Evolutionary conservation across 1,284 basidiomycete species (phyloP), one percentile per base, ranked within the genome.

Genomic region (Austroboletus novae-zelandiae): DNA sequence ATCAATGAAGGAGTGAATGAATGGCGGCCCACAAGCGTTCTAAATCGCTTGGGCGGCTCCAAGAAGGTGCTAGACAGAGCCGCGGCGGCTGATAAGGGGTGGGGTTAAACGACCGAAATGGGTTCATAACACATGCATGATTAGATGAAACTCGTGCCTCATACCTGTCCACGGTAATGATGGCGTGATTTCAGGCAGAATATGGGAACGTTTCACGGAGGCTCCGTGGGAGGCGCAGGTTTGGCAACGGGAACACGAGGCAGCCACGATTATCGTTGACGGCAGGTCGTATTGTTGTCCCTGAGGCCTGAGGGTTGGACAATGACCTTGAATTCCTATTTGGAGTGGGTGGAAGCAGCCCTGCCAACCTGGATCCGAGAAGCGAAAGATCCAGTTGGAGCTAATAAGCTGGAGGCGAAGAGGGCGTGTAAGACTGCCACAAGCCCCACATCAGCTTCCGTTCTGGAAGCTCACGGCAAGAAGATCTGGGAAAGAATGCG

Each of bases 201-300:
- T 43, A 57, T 48, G 53, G 48, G 32, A 58, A 58, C 34, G 32
- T 48, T 57, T 59, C 47, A 40, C 45, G 52, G 48, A 42, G 47
- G 35, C 37, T 31, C 49, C 65, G 52, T 60, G 46, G 37, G 61
- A 56, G 30, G 31, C 31, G 3, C 31, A 39, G 45, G 50, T 50
- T 52, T 51, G 47, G 52, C 51, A 46, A 35, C 25, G 48, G 18
- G 13, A 69, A 69, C 67, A 69, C 52, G 67, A 69, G 65, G 62
- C 52, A 48, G 17, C 17, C 47, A 52, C 41, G 43, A 49, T 41
- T 51, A 25, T 48, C 40, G 36, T 23, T 23, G 20, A 23, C 20
- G 20, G 20, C 20, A 23, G 20, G 20, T 23, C 20, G 20, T 23
- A 23, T 4, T 23, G 4, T 23, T 23, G 20, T 23, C 4, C 20